Percentiles rank a stretch among this genome's conserved stretches.
These are phyloP conservation scores for Umbelopsis vinacea DNA, from an alignment of 192 early-diverging fungal genomes.

Conservation along the genomic window DNA sequence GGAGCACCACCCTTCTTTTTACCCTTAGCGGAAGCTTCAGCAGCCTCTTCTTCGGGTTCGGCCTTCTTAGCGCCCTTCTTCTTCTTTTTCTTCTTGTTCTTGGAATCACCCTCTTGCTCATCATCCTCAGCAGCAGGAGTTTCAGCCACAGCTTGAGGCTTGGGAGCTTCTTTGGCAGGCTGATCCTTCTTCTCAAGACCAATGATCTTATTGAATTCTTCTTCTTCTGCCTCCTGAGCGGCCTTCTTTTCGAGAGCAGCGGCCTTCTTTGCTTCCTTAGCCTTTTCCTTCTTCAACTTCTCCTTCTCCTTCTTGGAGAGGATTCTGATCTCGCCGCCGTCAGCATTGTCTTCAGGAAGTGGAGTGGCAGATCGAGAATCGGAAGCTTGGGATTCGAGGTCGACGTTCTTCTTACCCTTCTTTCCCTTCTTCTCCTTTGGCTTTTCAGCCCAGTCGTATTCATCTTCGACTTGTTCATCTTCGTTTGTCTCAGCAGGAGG, in stretches of 20 bases:
- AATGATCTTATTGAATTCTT: slow-evolving; percentile 32
- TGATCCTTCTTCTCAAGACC: slow-evolving; percentile 42
- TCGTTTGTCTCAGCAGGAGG: slow-evolving; percentile 41
- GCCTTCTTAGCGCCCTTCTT: slow-evolving; percentile 65
- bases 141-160: slow-evolving; percentile 44
- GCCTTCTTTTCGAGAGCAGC: slow-evolving; percentile 53
- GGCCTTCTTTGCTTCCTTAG: slow-evolving; percentile 60
- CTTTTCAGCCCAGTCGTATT: slow-evolving; percentile 30
- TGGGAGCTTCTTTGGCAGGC: slow-evolving; percentile 25
- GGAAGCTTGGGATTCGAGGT: slow-evolving; percentile 28
- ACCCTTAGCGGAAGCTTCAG: slow-evolving; percentile 45
- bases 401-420: slow-evolving; percentile 34
- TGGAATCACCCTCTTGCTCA: slow-evolving; percentile 46
- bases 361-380: slow-evolving; percentile 18
- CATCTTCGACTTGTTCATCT: slow-evolving; percentile 35
- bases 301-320: slow-evolving; percentile 92
- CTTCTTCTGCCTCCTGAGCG: slow-evolving; percentile 43
- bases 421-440: slow-evolving; percentile 59
- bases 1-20: slow-evolving; percentile 63
- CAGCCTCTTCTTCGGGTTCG: slow-evolving; percentile 30
- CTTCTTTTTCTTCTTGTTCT: slow-evolving; percentile 51
- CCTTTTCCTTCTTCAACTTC: slow-evolving; percentile 76
- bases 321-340: slow-evolving; percentile 53
- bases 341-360: slow-evolving; percentile 37
- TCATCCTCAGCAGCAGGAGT: slow-evolving; percentile 38